These are phyloP conservation scores for Perkinsus olseni DNA, from an alignment of 169 alveolate genomes.

Conservation along the genomic window DNA sequence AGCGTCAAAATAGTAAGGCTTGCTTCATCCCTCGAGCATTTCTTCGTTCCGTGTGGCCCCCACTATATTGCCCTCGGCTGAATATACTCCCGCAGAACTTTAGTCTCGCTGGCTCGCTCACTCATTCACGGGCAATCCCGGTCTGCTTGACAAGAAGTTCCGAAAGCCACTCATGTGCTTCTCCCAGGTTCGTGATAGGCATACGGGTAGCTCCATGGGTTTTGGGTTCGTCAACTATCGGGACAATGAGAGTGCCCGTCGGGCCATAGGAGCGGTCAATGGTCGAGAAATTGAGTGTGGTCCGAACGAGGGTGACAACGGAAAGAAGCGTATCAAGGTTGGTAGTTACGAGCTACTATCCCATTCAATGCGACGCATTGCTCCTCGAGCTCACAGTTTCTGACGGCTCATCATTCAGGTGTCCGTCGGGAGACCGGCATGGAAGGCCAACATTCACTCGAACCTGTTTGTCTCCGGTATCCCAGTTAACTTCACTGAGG, in stretches of 20 bases:
- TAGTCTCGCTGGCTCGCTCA: no score
- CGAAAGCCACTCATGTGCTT: not conserved
- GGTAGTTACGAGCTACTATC: not conserved
- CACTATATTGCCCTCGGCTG: not conserved
- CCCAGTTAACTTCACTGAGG: not conserved
- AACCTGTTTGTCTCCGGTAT: not conserved
- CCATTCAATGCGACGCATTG: no score
- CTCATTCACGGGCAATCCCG: no score
- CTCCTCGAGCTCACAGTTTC: not conserved
- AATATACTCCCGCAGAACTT: not conserved
- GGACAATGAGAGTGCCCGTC: not conserved
- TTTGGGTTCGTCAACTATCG: not conserved
- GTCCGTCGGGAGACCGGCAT: not conserved
- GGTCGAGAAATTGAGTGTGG: not conserved
- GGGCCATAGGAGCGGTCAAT: not conserved
- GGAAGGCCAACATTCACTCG: not conserved
- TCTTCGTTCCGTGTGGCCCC: not conserved
- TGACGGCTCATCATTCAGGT: not conserved
- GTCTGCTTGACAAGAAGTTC: no score
- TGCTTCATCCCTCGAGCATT: not conserved
- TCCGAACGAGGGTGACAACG: not conserved
- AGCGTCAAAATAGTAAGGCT: not conserved
- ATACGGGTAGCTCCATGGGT: not conserved
- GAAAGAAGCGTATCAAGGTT: not conserved
- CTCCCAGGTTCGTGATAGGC: not conserved